These are phyloP conservation scores for Candida ficus DNA, from an alignment of 805 yeast species.

Conservation along the genomic window DNA sequence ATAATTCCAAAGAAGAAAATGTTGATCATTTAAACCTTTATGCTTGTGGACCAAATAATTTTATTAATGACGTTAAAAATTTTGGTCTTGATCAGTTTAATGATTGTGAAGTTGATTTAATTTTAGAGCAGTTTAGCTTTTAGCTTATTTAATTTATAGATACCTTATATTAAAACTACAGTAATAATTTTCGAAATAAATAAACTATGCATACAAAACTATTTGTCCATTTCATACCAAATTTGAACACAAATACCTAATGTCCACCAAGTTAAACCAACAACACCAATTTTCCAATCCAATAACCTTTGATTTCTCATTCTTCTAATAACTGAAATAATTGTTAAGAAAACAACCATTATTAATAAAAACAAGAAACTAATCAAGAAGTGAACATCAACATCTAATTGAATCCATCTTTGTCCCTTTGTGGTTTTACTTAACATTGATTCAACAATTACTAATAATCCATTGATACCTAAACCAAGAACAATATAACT, in stretches of 20 bases:
- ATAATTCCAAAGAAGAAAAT: neutral
- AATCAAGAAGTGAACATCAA: slow-evolving; percentile 20
- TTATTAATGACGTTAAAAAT: slow-evolving; percentile 20
- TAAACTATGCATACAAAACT: no score
- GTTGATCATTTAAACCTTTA: slow-evolving; percentile 13
- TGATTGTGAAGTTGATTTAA: slow-evolving; percentile 12
- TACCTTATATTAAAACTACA: no score
- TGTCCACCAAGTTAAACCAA: slow-evolving; percentile 25
- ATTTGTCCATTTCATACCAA: slow-evolving; percentile 14
- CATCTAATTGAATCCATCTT: slow-evolving; percentile 9
- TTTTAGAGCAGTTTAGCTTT: slow-evolving; percentile 22
- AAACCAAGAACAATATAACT: slow-evolving; percentile 73
- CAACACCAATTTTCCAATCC: slow-evolving; percentile 21
- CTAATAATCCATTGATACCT: slow-evolving; percentile 65
- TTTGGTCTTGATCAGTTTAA: slow-evolving; percentile 11
- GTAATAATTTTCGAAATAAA: no score
- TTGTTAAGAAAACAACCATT: slow-evolving; percentile 17
- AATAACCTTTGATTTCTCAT: slow-evolving; percentile 15
- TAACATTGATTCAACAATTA: slow-evolving; percentile 14
- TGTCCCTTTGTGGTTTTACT: no score
- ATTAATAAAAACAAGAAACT: slow-evolving; percentile 20
- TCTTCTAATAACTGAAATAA: slow-evolving; percentile 15
- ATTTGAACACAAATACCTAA: slow-evolving; percentile 20
- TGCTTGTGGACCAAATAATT: slow-evolving; percentile 23
- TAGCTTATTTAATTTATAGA: slow-evolving; percentile 2